phyloP scores from a whole-genome alignment of 352 stramenopile genomes.

The Lagenidium sp. region DNA sequence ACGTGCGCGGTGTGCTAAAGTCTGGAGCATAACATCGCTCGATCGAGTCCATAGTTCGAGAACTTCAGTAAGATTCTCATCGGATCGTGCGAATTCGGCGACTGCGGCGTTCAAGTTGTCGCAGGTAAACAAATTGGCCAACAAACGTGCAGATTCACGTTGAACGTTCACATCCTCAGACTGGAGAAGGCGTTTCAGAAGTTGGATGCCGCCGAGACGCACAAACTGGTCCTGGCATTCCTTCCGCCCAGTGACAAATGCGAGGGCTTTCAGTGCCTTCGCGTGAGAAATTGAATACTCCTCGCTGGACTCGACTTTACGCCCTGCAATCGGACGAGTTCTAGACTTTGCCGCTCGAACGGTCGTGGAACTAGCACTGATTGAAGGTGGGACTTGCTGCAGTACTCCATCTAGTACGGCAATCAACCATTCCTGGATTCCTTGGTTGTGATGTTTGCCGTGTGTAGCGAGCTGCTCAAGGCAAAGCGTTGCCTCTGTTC shows the following conservation, averaged over 20 bases:
- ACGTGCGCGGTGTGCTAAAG: constrained; percentile 39
- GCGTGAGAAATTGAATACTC: constrained; percentile 42
- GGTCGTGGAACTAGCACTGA: constrained; percentile 35
- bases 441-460: constrained; percentile 40
- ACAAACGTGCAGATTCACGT: constrained; percentile 42
- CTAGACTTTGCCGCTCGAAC: constrained; percentile 51
- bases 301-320: constrained; percentile 11
- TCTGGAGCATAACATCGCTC: constrained; percentile 33
- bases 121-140: constrained; percentile 61
- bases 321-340: constrained; percentile 38
- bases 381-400: constrained; percentile 34
- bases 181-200: constrained; percentile 39
- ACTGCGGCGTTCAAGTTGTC: constrained; percentile 29
- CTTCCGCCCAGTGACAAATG: constrained; percentile 38
- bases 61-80: constrained; percentile 25
- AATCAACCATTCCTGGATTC: constrained; percentile 68
- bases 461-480: constrained; percentile 39
- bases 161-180: constrained; percentile 38
- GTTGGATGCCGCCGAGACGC: constrained; percentile 35
- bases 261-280: constrained; percentile 44
- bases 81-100: constrained; percentile 21
- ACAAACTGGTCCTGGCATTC: constrained; percentile 52
- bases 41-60: constrained; percentile 38
- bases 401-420: constrained; percentile 58
- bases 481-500: constrained; percentile 40